Conservation (phyloP, 257 asterid species). For the Asclepias syriaca region DNA sequence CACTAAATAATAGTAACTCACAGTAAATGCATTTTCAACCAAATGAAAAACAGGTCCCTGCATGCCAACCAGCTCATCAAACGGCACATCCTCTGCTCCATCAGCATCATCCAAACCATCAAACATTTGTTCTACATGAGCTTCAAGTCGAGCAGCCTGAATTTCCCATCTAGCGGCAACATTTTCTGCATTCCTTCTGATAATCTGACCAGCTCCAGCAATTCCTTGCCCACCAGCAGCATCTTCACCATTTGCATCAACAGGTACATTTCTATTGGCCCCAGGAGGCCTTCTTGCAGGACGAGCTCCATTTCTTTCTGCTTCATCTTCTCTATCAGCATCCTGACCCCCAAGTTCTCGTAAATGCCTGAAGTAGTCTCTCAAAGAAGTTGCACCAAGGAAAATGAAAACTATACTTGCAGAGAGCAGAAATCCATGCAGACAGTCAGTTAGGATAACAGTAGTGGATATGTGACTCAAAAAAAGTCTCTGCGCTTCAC, state of each 20-base stretch:
- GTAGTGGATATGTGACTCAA: slow-evolving; percentile 84
- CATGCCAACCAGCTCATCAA: slow-evolving; percentile 99
- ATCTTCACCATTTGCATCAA: slow-evolving; percentile 81
- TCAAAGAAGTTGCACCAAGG: slow-evolving; percentile 96
- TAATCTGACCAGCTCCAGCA: slow-evolving; percentile 89
- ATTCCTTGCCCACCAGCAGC: slow-evolving; percentile 78
- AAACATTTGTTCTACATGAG: slow-evolving; percentile 98
- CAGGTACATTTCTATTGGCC: slow-evolving; percentile 66
- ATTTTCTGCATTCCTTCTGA: slow-evolving; percentile 91
- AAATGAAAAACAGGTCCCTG: slow-evolving; percentile 99
- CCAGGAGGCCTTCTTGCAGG: slow-evolving; percentile 78
- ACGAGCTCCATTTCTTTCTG: slow-evolving; percentile 90
- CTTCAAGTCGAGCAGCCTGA: slow-evolving; percentile 98
- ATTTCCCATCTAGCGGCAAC: slow-evolving; percentile 95
- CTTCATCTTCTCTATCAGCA: slow-evolving; percentile 91
- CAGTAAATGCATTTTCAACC: slow-evolving; percentile 96
- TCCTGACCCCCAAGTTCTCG: slow-evolving; percentile 96
- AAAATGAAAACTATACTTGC: slow-evolving; percentile 96
- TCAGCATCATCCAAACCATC: slow-evolving; percentile 99
- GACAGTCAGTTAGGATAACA: slow-evolving; percentile 82
- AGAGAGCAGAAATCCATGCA: slow-evolving; percentile 94
- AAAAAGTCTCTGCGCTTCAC: slow-evolving; percentile 85
- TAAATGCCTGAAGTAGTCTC: slow-evolving; percentile 92
- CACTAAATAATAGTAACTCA: slow-evolving; percentile 32
- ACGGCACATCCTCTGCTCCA: slow-evolving; percentile 99